Evolutionary conservation across 2,329 filamentous ascomycete species (phyloP), one percentile per base, ranked within the genome.

Genomic region (Nemania serpens): DNA sequence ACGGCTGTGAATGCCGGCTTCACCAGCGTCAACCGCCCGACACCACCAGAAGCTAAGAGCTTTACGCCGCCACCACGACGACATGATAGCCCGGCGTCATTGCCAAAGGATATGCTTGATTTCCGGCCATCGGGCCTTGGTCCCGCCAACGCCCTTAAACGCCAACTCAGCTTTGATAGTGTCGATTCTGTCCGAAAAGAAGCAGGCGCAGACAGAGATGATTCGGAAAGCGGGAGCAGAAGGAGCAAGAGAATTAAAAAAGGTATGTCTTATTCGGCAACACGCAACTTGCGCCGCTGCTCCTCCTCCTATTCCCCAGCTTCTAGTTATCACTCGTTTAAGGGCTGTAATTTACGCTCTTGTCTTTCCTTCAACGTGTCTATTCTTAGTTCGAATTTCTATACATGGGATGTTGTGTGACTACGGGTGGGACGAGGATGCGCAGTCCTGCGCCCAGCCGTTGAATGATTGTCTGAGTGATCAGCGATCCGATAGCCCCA

Each of bases 191-290:
- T 76, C 1, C 81, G 75, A 64, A 82, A 81, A 62, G 84, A 86
- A 18, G 74, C 71, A 10, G 77, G 78, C 3, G 72, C 71, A 11
- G 80, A 82, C 45, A 81, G 79, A 36, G 84, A 85, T 10, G 88
- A 92, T 55, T 76, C 75, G 1, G 89, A 92, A 51, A 81, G 79
- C 67, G 85, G 85, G 63, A 91, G 90, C 66, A 86, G 95, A 64
- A 88, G 94, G 59, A 97, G 93, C 76, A 99, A 99, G 79, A 88
- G 95, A 45, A 82, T 97, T 12, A 96, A 95, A 76, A 97, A 96
- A 82, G 88, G 88, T 90, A 81, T 71, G 83, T 76, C 46, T 9
- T 47, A 22, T n/a, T 17, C 42, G 2, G 15, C 33, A 45, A 39
- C 33, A 5, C 29, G 29, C 17, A 5, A 22, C 9, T 50, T 34